Percentiles rank a stretch among this genome's conserved stretches.
Evolutionary conservation across 208 protist species (phyloP).

Genomic region (Leishmania tropica): DNA sequence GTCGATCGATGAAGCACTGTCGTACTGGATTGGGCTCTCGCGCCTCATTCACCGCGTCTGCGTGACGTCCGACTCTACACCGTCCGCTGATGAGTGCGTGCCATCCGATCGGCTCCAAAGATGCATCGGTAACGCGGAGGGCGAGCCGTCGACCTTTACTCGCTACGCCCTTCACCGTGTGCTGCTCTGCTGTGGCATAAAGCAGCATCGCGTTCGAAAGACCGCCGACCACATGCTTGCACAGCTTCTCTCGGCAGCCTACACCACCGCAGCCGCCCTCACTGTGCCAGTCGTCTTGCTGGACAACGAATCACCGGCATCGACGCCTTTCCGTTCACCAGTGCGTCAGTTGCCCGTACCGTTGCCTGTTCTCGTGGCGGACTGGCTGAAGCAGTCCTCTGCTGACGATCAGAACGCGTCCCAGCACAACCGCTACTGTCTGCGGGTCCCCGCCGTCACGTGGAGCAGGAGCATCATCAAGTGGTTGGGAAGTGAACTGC

Average conservation of each 20-base stretch:
- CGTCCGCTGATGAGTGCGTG: not conserved
- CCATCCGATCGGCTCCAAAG: not conserved
- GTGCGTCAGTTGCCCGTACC: slow-evolving; percentile 7
- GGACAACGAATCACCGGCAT: not conserved
- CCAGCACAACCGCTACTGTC: slow-evolving; percentile 4
- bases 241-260: slow-evolving; percentile 28
- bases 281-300: not conserved
- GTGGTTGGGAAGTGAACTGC: slow-evolving; percentile 34
- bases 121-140: not conserved
- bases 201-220: slow-evolving; percentile 44
- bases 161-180: slow-evolving; percentile 21
- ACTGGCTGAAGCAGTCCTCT: slow-evolving; percentile 18
- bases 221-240: slow-evolving; percentile 34
- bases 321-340: not conserved
- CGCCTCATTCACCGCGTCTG: slow-evolving; percentile 18
- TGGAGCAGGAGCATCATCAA: slow-evolving; percentile 17
- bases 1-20: slow-evolving; percentile 8
- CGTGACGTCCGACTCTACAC: slow-evolving; percentile 3
- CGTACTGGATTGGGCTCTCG: slow-evolving; percentile 25
- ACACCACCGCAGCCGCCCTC: slow-evolving; percentile 3
- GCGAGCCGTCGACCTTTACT: not conserved
- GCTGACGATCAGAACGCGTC: not conserved
- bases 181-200: slow-evolving; percentile 54
- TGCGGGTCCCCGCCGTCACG: slow-evolving; percentile 6
- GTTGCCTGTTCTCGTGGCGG: slow-evolving; percentile 8